phyloP scores from a whole-genome alignment of 352 stramenopile species.

The Albugo candida region DNA sequence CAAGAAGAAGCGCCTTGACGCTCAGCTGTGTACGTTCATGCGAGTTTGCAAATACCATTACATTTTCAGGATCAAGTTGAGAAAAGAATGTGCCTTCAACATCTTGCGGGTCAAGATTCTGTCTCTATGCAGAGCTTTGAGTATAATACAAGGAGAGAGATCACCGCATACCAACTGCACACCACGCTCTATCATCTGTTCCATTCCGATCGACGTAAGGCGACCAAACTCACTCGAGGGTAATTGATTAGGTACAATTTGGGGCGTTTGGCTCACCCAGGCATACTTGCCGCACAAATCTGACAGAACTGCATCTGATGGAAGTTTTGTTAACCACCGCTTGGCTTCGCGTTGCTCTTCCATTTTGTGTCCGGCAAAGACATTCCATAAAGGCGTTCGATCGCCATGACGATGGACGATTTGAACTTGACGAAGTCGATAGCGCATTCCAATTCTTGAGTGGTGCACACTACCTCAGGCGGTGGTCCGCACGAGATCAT shows the following conservation, averaged over 20 bases:
- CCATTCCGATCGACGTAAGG: neutral
- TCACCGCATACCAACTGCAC: neutral
- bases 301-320: neutral
- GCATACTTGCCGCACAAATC: too few species aligned
- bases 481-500: too few species aligned
- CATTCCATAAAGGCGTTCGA: constrained; percentile 52
- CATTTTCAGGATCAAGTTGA: constrained; percentile 4
- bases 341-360: constrained; percentile 18
- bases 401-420: constrained; percentile 65
- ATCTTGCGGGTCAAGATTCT: too few species aligned
- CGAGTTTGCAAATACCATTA: constrained; percentile 44
- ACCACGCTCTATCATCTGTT: neutral
- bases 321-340: constrained; percentile 27
- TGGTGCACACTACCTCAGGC: too few species aligned
- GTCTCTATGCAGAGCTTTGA: too few species aligned
- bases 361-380: constrained; percentile 20
- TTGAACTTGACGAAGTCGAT: constrained; percentile 53
- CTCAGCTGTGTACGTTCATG: constrained; percentile 69
- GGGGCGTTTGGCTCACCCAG: too few species aligned
- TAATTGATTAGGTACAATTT: too few species aligned
- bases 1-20: constrained; percentile 34
- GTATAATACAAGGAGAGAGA: neutral
- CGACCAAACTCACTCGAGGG: neutral
- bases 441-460: constrained; percentile 4
- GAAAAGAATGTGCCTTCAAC: too few species aligned